Evolutionary conservation across 768 basidiomycete genomes (phyloP), one percentile per base, ranked within the genome.

Genomic region (Amanita subjunquillea): DNA sequence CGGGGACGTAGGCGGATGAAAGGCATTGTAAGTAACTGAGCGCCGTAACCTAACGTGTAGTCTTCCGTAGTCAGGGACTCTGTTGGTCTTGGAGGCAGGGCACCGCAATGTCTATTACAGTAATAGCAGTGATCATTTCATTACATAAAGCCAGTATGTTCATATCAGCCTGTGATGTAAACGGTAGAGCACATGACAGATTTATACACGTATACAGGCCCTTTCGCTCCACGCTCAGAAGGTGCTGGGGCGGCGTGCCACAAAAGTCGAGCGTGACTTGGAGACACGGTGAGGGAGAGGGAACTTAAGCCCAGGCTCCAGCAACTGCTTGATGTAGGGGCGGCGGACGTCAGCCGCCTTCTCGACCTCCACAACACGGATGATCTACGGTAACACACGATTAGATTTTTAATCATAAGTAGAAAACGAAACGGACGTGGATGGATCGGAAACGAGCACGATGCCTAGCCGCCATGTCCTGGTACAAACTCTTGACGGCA

Each of bases 381-480:
- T 86, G 68, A 99, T 93, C 92, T 98, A 4, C 3, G 13, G 34
- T 34, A 40, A 13, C 12, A 41, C 55, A 42, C 10, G 1, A 55
- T 25, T 23, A 37, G 36, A 23, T 9, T 17, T 27, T 46, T 8
- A 27, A 38, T 25, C n/a, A 41, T 13, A 22, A 47, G 3, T 12
- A 54, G 9, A 40, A 17, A 38, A 51, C 4, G n/a, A 15, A 44
- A 65, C 88, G 58, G 61, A 94, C 91, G 71, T 95, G 93, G 71
- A 98, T 94, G 41, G 91, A 97, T 72, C 95, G 82, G 86, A 98
- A 97, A 68, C 96, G 92, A 59, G 96, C 96, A 73, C 95, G 92
- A 72, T 99, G 95, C 60, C 94, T 82, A 57, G 96, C 93, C 63
- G 96, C 91, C 95, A 99, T 97, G 73, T 98, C 95, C 76, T 98